Evolutionary conservation across 352 stramenopile species (phyloP).

Genomic region (Pseudoperonospora humuli): DNA sequence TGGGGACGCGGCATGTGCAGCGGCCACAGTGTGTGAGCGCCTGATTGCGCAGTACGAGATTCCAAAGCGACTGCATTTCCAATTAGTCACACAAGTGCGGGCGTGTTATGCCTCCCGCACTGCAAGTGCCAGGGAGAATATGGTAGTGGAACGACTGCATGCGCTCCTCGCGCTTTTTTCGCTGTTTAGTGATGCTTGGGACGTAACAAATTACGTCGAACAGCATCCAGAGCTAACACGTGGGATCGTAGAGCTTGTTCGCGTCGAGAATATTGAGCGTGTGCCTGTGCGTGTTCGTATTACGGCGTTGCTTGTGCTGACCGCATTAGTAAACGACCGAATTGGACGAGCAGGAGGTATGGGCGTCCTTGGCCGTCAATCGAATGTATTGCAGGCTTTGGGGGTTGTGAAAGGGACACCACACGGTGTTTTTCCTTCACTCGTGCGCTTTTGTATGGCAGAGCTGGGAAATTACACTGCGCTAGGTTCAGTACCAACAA

Average conservation of each 20-base stretch:
- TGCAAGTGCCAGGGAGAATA: conserved; percentile 30
- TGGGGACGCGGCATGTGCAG: conserved; percentile 24
- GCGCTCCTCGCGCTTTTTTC: conserved; percentile 70
- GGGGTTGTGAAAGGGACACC: conserved; percentile 72
- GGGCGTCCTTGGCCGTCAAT: conserved; percentile 68
- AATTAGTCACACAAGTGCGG: conserved; percentile 60
- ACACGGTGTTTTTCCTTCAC: conserved; percentile 72
- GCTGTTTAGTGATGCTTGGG: conserved; percentile 60
- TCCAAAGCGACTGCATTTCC: conserved; percentile 61
- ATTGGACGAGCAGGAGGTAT: conserved; percentile 51
- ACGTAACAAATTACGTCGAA: conserved; percentile 76
- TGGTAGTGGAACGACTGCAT: conserved; percentile 61
- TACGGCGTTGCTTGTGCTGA: conserved; percentile 59
- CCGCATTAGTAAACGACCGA: conserved; percentile 72
- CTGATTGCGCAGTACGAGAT: conserved; percentile 48
- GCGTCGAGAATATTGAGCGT: conserved; percentile 54
- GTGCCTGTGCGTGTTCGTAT: conserved; percentile 55
- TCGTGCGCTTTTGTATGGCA: conserved; percentile 73
- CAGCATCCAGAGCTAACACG: conserved; percentile 68
- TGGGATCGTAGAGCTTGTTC: conserved; percentile 64
- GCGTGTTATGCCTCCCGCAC: conserved; percentile 30
- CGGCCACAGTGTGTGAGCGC: conserved; percentile 40
- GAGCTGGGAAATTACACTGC: conserved; percentile 42
- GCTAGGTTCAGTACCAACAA: conserved; percentile 3
- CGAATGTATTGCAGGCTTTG: conserved; percentile 65